A percentile compares a stretch with the other conserved stretches of the same genome.
These are phyloP conservation scores for Sordariomycetes sp. DNA, from an alignment of 2,329 filamentous ascomycete species.

Conservation along the genomic window DNA sequence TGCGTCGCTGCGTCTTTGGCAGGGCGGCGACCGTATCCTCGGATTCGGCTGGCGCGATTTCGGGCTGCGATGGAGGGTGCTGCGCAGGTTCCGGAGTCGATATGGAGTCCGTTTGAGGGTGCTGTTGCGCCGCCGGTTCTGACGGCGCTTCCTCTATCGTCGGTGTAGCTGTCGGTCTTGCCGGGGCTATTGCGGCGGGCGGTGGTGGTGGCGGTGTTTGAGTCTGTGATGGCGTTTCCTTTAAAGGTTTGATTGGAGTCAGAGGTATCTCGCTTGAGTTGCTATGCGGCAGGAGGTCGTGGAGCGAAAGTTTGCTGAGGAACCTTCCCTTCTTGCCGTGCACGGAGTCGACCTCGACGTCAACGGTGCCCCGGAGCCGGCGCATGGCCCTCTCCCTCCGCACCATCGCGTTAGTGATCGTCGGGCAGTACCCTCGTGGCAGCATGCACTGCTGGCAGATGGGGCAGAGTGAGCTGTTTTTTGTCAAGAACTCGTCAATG, in stretches of 20 bases:
- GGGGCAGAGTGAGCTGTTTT: slow-evolving; percentile 78
- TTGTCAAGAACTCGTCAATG: slow-evolving; percentile 72
- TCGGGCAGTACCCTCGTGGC: slow-evolving; percentile 54
- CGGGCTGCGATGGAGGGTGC: slow-evolving; percentile 49
- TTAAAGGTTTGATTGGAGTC: slow-evolving; percentile 28
- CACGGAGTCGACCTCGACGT: slow-evolving; percentile 24
- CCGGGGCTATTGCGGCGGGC: slow-evolving; percentile 28
- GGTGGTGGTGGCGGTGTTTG: not conserved
- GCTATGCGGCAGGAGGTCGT: not conserved
- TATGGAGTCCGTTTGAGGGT: not conserved
- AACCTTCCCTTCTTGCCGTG: not conserved
- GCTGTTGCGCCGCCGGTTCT: not conserved
- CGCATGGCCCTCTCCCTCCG: slow-evolving; percentile 64
- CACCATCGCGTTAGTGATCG: slow-evolving; percentile 79
- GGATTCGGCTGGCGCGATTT: slow-evolving; percentile 13
- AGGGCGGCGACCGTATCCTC: slow-evolving; percentile 3
- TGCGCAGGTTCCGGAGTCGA: slow-evolving; percentile 29
- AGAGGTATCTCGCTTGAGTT: not conserved
- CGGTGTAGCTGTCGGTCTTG: slow-evolving; percentile 39
- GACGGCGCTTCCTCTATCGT: not conserved
- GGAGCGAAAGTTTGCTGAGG: slow-evolving; percentile 2
- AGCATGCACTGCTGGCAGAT: slow-evolving; percentile 80
- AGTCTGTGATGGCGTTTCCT: slow-evolving; percentile 39
- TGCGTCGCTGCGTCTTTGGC: not conserved
- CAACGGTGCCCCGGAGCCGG: slow-evolving; percentile 43